Conservation (phyloP, 331 rosid genomes). For the Rosa hybrid region DNA sequence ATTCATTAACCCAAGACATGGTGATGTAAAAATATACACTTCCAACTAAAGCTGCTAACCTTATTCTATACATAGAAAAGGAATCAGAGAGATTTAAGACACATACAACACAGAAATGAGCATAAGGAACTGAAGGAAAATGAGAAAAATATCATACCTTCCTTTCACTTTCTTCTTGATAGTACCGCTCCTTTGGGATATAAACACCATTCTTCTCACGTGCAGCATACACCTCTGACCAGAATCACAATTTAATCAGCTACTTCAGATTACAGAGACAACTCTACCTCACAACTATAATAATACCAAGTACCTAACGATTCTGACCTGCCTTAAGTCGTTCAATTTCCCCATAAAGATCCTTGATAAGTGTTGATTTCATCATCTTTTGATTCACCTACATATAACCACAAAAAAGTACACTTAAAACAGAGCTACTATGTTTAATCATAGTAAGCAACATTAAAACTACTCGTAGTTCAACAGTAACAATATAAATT, state of each 20-base stretch:
- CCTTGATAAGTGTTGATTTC: constrained; percentile 90
- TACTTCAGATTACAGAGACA: background rate
- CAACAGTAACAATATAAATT: background rate
- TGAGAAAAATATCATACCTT: constrained; percentile 43
- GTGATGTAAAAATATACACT: no score
- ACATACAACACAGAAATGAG: background rate
- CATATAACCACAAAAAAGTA: constrained; percentile 3
- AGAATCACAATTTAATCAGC: constrained; percentile 21
- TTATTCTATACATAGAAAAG: background rate
- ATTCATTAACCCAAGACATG: no score
- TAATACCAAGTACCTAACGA: constrained; percentile 5
- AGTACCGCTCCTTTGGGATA: constrained; percentile 82
- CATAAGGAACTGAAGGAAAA: background rate
- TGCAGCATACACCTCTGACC: constrained; percentile 80
- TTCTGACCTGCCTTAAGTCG: constrained; percentile 80
- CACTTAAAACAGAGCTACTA: background rate
- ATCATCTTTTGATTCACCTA: constrained; percentile 93
- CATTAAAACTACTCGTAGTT: background rate
- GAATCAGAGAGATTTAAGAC: background rate
- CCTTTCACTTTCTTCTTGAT: constrained; percentile 81
- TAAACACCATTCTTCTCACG: constrained; percentile 91
- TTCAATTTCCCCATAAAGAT: constrained; percentile 91
- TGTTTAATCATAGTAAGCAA: background rate
- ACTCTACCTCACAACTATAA: constrained; percentile 9
- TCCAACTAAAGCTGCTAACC: background rate